Evolutionary conservation across 1,284 basidiomycete species (phyloP).

Genomic region (Singerocomus inundabilis): DNA sequence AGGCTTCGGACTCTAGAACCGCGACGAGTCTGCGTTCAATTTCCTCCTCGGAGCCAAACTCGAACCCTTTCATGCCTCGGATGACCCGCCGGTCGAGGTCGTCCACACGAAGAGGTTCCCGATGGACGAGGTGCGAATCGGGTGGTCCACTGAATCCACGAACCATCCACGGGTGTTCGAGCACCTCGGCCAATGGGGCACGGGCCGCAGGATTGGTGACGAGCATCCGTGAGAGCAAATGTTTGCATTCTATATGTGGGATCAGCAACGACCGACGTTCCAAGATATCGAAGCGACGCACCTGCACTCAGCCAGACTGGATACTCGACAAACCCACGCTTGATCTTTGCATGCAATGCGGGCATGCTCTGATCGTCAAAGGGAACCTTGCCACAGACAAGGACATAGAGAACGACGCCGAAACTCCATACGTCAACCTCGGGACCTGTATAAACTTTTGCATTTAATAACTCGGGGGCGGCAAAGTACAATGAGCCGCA

Average conservation of each 20-base stretch:
- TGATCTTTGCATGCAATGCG: slow-evolving; percentile 98
- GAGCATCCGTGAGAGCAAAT: slow-evolving; percentile 91
- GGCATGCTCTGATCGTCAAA: slow-evolving; percentile 99
- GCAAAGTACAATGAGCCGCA: slow-evolving; percentile 98
- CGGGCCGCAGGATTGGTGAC: slow-evolving; percentile 90
- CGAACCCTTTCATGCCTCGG: slow-evolving; percentile 93
- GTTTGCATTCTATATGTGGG: slow-evolving; percentile 79
- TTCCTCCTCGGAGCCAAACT: slow-evolving; percentile 88
- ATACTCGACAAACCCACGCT: slow-evolving; percentile 95
- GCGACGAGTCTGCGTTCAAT: slow-evolving; percentile 75
- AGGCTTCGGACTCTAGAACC: slow-evolving; percentile 79
- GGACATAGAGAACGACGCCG: slow-evolving; percentile 91
- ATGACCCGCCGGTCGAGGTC: slow-evolving; percentile 88
- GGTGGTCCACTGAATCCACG: slow-evolving; percentile 84
- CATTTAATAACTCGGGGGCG: slow-evolving; percentile 94
- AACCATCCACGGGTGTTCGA: slow-evolving; percentile 92
- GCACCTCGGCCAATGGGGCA: slow-evolving; percentile 85
- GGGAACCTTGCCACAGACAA: slow-evolving; percentile 97
- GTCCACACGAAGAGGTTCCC: slow-evolving; percentile 84
- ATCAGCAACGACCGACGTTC: slow-evolving; percentile 13
- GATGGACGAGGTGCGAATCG: slow-evolving; percentile 82
- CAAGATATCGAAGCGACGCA: slow-evolving; percentile 37
- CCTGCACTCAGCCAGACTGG: slow-evolving; percentile 94
- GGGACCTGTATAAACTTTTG: slow-evolving; percentile 94
- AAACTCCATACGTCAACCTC: slow-evolving; percentile 99